Base-by-base conservation (phyloP, 2,329 filamentous ascomycete genomes). In the Colletotrichum sp. region DNA sequence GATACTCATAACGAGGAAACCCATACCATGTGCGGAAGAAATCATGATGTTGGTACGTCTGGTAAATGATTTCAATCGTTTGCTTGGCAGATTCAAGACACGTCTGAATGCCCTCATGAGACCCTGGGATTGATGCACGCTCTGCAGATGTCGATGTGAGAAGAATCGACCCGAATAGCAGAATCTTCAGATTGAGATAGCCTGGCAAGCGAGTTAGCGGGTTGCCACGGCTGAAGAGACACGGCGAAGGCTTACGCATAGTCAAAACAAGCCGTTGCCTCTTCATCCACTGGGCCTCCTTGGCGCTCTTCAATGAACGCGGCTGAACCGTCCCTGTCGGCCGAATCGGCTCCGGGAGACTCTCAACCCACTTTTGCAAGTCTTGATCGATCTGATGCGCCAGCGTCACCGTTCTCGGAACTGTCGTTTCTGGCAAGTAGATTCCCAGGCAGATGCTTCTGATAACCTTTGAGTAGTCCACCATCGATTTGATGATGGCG, bases 11-110 rank as follows among this genome's bases (percentile, higher is more conserved):
- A 2, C 5, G 4, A 13, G 26, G 3, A 6, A 5, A 72, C 5
- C 4, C 79, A 26, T 63, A 82, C 80, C 81, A 82, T 6, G 81
- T 82, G 3, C 81, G 79, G 73, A 82, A 82, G 57, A 81, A 82
- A 44, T 82, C 81, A 36, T 81, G 79, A 55, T 82, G 79, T 60
- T 81, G 79, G 34, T 81, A 80, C n/a, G 77, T 81, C 49, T 79
- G 77, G 63, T 80, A 80, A 4, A 82, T 82, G 68, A 80, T 80
- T 18, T 82, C 80, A 21, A 82, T 82, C 10, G 81, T 82, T 30
- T 78, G 75, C 55, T 79, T 79, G 1, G 81, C 81, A 4, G 81
- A 80, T 13, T 81, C 79, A 2, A 82, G 72, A 28, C 80, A 81
- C 21, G 77, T 78, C 18, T 80, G 77, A 8, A 81, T 77, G 28